These are phyloP conservation scores for Neurospora sp. DNA, from an alignment of 2,329 filamentous ascomycete genomes.

Conservation along the genomic window DNA sequence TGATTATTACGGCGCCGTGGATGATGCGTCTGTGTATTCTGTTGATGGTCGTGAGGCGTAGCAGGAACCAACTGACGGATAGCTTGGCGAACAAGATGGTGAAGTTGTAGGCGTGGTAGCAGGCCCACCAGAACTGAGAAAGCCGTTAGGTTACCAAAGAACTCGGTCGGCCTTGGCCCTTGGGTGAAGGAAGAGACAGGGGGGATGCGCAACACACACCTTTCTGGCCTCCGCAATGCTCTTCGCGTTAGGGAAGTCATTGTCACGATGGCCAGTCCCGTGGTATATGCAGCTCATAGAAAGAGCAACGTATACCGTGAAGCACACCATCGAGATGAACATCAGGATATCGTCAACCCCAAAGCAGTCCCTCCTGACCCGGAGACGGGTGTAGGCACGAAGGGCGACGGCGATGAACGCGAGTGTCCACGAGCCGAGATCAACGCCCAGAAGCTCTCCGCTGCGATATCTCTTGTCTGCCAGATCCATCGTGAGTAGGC, in stretches of 20 bases:
- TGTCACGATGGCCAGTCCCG: constrained; percentile 30
- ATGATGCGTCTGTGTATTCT: constrained; percentile 25
- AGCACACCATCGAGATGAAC: constrained; percentile 10
- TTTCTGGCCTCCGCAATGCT: constrained; percentile 23
- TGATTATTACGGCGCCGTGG: constrained; percentile 25
- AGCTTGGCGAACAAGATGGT: constrained; percentile 26
- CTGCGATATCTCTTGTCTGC: background rate
- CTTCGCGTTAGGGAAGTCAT: constrained; percentile 21
- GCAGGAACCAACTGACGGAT: constrained; percentile 33
- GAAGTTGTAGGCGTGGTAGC: constrained; percentile 14
- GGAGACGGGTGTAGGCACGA: background rate
- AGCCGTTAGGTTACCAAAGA: background rate
- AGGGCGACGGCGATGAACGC: background rate
- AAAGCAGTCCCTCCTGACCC: background rate
- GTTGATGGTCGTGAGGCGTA: constrained; percentile 27
- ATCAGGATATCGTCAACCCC: background rate
- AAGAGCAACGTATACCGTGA: constrained; percentile 26
- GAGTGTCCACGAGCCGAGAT: background rate
- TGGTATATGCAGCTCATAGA: constrained; percentile 27
- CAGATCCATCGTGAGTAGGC: background rate
- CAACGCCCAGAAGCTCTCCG: background rate
- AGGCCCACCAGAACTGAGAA: constrained; percentile 15
- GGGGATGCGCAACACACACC: constrained; percentile 16
- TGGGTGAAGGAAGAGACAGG: background rate
- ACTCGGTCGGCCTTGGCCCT: background rate